These are phyloP conservation scores for Rhizophora apiculata DNA, from an alignment of 345 rosid genomes.

Conservation along the genomic window DNA sequence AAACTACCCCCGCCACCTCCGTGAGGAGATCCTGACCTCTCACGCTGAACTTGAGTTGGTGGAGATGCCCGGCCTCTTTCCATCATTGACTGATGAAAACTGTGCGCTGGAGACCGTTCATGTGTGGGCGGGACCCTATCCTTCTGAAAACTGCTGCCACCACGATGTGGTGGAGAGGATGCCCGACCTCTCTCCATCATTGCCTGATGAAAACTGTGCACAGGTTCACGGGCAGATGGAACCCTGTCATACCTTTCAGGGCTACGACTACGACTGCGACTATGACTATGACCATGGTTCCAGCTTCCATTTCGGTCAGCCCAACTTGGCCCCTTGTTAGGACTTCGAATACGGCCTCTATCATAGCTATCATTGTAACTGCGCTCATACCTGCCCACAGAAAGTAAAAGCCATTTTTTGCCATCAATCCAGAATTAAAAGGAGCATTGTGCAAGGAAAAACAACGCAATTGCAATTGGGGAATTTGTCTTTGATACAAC, in stretches of 20 bases:
- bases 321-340: slow-evolving; percentile 37
- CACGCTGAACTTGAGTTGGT: slow-evolving; percentile 4
- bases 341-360: slow-evolving; percentile 39
- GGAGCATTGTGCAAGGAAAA: not conserved
- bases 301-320: slow-evolving; percentile 31
- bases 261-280: slow-evolving; percentile 55
- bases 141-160: slow-evolving; percentile 6
- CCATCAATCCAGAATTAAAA: not conserved
- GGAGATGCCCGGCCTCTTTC: slow-evolving; percentile 32
- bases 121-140: slow-evolving; percentile 31
- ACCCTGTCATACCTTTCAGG: slow-evolving; percentile 47
- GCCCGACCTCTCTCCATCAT: slow-evolving; percentile 48
- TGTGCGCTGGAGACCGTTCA: slow-evolving; percentile 43
- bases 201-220: slow-evolving; percentile 64
- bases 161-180: slow-evolving; percentile 9
- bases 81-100: slow-evolving; percentile 75
- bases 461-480: too few species aligned
- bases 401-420: not conserved
- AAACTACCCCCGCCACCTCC: slow-evolving; percentile 19
- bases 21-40: slow-evolving; percentile 29
- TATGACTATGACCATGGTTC: slow-evolving; percentile 37
- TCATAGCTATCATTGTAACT: slow-evolving; percentile 26
- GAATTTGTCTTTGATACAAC: too few species aligned
- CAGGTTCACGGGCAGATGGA: slow-evolving; percentile 39
- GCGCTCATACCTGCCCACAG: slow-evolving; percentile 21